Conservation (phyloP, 345 rosid genomes). For the Brassica juncea region DNA sequence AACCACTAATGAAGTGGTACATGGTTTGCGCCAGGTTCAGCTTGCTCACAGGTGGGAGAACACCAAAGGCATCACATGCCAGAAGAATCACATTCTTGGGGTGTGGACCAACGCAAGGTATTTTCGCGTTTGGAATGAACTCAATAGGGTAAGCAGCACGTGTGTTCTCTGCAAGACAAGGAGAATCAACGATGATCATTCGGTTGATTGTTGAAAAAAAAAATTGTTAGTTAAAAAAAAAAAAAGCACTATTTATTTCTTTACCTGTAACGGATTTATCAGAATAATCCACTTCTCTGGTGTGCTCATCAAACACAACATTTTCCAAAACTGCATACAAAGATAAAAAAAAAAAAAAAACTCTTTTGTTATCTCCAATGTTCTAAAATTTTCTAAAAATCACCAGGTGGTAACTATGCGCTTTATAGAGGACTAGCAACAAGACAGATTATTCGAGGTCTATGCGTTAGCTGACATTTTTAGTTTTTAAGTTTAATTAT, state of each 20-base stretch:
- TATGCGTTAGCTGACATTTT: too few species aligned
- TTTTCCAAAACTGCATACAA: conserved; percentile 74
- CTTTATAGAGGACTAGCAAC: too few species aligned
- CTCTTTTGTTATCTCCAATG: not conserved
- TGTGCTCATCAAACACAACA: conserved; percentile 92
- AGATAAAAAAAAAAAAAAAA: not conserved
- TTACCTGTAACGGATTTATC: conserved; percentile 92
- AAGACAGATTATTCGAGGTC: too few species aligned
- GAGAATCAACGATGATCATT: conserved; percentile 1
- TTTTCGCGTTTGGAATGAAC: conserved; percentile 84
- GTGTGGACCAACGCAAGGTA: conserved; percentile 91
- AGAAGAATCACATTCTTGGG: conserved; percentile 89
- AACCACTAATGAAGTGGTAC: conserved; percentile 98
- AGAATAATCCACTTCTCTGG: conserved; percentile 79
- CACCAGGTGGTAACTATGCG: too few species aligned
- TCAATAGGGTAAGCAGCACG: conserved; percentile 96
- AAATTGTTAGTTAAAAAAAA: not conserved
- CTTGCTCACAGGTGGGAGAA: conserved; percentile 99
- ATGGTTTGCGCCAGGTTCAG: conserved; percentile 86
- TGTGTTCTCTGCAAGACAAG: conserved; percentile 69
- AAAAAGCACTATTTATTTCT: not conserved
- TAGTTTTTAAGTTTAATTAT: too few species aligned
- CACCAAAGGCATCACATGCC: conserved; percentile 98
- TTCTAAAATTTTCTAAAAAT: too few species aligned
- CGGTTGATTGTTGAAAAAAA: not conserved